Conservation (phyloP, 306 rosid genomes). For the Citrullus colocynthis region DNA sequence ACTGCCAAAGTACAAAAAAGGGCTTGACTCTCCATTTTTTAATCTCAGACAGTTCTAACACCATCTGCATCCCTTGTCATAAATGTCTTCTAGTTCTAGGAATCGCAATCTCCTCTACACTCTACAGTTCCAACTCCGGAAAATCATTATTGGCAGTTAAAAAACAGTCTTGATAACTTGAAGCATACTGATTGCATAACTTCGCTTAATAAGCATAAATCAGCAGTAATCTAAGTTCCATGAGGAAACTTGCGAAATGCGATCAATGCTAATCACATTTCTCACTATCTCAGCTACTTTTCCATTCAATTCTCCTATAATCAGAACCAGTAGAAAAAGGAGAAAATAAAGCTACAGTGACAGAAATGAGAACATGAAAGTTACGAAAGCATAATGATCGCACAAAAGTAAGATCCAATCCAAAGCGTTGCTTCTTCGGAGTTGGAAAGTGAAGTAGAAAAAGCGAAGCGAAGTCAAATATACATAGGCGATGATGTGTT, state of each 20-base stretch:
- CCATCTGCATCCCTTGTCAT: too few relatives aligned
- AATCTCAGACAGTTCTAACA: background rate
- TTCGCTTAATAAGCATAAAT: background rate
- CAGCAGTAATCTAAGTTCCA: background rate
- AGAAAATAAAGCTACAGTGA: background rate
- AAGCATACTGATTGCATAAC: background rate
- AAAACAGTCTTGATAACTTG: background rate
- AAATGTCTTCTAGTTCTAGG: background rate
- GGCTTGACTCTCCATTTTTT: background rate
- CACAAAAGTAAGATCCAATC: background rate
- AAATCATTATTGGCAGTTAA: background rate
- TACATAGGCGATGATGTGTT: background rate
- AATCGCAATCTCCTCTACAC: background rate
- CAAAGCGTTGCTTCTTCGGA: background rate
- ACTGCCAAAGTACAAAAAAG: background rate
- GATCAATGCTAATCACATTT: background rate
- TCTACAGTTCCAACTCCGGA: background rate
- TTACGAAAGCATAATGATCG: background rate
- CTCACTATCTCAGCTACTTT: background rate
- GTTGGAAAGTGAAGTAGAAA: background rate
- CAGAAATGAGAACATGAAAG: background rate
- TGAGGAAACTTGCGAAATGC: background rate
- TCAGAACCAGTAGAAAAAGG: background rate
- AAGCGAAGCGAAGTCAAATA: background rate
- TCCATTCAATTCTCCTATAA: background rate